These are phyloP conservation scores for Scopulariopsis brevicaulis DNA, from an alignment of 2,329 filamentous ascomycete genomes.

Conservation along the genomic window DNA sequence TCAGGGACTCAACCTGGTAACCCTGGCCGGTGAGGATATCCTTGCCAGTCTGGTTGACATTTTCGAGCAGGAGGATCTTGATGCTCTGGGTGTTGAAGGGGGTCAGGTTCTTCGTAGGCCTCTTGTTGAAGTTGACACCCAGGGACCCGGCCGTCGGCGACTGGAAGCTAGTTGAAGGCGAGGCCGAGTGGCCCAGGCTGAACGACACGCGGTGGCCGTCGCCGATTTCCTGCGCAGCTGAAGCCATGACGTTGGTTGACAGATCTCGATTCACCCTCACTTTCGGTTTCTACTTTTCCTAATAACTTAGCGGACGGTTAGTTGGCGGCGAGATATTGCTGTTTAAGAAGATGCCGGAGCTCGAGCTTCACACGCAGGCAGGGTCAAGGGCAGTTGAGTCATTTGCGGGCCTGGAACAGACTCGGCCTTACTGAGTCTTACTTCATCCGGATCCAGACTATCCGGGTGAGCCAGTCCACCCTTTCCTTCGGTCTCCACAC, in stretches of 20 bases:
- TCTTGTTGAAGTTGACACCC: constrained; percentile 23
- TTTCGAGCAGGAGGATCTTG: constrained; percentile 91
- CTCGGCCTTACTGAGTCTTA: not conserved
- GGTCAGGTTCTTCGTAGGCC: constrained; percentile 65
- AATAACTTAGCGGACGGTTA: not conserved
- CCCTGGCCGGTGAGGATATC: constrained; percentile 76
- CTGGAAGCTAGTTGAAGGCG: constrained; percentile 64
- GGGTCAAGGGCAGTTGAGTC: not conserved
- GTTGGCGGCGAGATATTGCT: not conserved
- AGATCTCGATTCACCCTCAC: not conserved
- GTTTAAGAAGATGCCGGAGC: not conserved
- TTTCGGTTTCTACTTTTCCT: not conserved
- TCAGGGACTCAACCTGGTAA: constrained; percentile 90
- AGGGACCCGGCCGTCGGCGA: constrained; percentile 48
- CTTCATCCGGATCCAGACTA: not conserved
- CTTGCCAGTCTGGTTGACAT: constrained; percentile 83
- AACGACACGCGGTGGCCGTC: constrained; percentile 34
- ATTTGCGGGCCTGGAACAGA: not conserved
- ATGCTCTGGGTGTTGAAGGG: constrained; percentile 94
- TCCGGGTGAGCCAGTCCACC: not conserved
- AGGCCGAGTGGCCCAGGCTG: constrained; percentile 57
- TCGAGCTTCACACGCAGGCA: not conserved
- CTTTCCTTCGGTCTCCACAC: not conserved
- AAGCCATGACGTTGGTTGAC: constrained; percentile 11
- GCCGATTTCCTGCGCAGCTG: constrained; percentile 35